Base-by-base conservation (phyloP, 257 asterid species). In the Solanum etuberosum region DNA sequence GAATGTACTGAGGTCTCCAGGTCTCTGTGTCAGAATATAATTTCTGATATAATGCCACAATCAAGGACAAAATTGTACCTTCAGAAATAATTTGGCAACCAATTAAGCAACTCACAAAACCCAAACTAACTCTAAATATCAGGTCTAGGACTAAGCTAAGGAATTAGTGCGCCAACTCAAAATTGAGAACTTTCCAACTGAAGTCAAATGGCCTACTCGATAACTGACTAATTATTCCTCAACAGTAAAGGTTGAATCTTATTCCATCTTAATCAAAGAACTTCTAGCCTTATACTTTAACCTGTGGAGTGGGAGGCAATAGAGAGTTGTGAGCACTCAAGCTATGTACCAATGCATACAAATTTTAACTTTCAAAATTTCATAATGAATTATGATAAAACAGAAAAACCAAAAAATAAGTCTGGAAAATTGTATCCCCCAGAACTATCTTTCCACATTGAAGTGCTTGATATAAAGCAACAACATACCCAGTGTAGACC, bases 51-150 rank as follows among this genome's bases (percentile, higher is more conserved):
- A 70, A 70, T 16, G 77, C 42, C 42, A 68, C 76, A 68, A 29
- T 68, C 34, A 40, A 76, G 59, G 65, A 78, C 16, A 78, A 78
- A 78, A 43, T 78, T 78, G 84, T 27, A 78, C 84, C 65, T 78
- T 78, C 84, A 78, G 84, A 27, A 78, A 78, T 78, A 78, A 78
- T 78, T 42, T 78, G 84, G 40, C 84, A 78, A 78, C 38, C 84
- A 78, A 78, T 78, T 78, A 43, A 27, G 84, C 27, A 78, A 27
- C 51, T 78, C 18, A 46, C 65, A 43, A 78, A 78, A 78, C 40
- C 38, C 65, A 78, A 78, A 78, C 65, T 78, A 78, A 78, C 63
- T 78, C 65, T 25, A 78, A 43, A 7, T 25, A 43, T 43, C 84
- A 78, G 38, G 63, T 78, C 38, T 78, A 78, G 65, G 40, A 78